Evolutionary conservation across 2,329 filamentous ascomycete species (phyloP), one percentile per base, ranked within the genome.

Genomic region (Fusarium newnesense): DNA sequence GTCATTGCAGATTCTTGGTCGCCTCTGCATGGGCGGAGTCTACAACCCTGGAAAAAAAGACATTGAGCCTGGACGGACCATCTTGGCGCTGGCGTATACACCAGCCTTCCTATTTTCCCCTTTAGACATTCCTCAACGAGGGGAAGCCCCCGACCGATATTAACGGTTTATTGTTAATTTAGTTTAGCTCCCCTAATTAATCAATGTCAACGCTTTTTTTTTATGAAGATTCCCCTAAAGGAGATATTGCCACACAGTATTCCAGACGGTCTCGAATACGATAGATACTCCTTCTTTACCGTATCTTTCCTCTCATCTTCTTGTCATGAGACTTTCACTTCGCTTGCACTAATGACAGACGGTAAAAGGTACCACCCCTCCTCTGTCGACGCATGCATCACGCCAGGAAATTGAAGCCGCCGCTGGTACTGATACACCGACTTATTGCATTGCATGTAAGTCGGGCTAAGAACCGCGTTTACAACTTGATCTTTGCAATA

Each of bases 21-120:
- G 39, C 13, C 21, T 46, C 18, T 54, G 11, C 36, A 62, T 56
- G 42, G 63, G 34, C 32, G 21, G 30, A 67, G 37, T 47, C 46
- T 34, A 68, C 26, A 24, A 30, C 44, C 52, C 52, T 69, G 59
- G 26, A 67, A 67, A 46, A 52, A 28, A 54, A 28, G 47, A 36
- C 40, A 12, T 16, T 16, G 46, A 28, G 50, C 52, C 52, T 47
- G 52, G 59, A 24, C 67, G 52, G 59, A 24, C 67, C 52, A 64
- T 42, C 59, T 58, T 69, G 58, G 65, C 58, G 44, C 40, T 69
- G 59, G 59, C 49, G 54, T 47, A 39, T 26, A 65, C 46, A 69
- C 66, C 67, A 69, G 49, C 67, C 67, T 65, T 69, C 67, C 43
- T 40, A 69, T 65, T 69, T 69, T 69, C 58, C 50, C 67, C 67